Evolutionary conservation across 23 red algal genomes (phyloP), one percentile per base, ranked within the genome.

Genomic region (Pyropia yezoensis): DNA sequence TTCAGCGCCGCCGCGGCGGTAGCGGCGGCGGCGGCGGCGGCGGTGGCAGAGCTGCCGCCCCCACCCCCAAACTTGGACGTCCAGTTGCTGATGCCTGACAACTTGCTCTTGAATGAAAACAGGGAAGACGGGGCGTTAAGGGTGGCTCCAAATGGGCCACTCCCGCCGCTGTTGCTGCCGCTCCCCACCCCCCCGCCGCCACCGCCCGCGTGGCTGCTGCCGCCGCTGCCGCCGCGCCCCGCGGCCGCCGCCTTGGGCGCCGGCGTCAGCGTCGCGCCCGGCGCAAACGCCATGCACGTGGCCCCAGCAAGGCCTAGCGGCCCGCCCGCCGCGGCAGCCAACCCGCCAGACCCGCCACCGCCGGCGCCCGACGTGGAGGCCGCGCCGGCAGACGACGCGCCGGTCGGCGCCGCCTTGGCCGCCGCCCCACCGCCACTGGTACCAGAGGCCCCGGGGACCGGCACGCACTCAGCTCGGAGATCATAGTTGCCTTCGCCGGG

Each of bases 401-500:
- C 39, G 47, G 67, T 17, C 14, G 69, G 39, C 55, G 64, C 64
- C 23, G 51, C 22, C 23, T 53, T 45, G 23, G 33, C 51, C 23
- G 21, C 64, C 12, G 51, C 33, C 23, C 28, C 33, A 15, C 68
- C 33, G 6, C 32, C 68, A 23, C 22, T 14, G 7, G 52, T 21
- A 8, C 13, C 8, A 24, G 68, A 24, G 7, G 52, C 14, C 18
- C 54, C 68, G 11, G 57, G 29, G 16, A 73, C 68, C 22, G 84
- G 84, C 13, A 63, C 50, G 27, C 76, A 34, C 50, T 89, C 84
- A 17, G 67, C 52, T 23, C 50, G 65, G 13, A 89, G 76, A 59
- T 74, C 73, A 67, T 89, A 89, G 19, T 58, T 34, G 28, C 84
- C 84, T 65, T 89, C 84, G 54, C 84, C 84, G 52, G 84, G 84